Conservation (phyloP, 441 rosid species). For the Pelargonium cotyledonis region DNA sequence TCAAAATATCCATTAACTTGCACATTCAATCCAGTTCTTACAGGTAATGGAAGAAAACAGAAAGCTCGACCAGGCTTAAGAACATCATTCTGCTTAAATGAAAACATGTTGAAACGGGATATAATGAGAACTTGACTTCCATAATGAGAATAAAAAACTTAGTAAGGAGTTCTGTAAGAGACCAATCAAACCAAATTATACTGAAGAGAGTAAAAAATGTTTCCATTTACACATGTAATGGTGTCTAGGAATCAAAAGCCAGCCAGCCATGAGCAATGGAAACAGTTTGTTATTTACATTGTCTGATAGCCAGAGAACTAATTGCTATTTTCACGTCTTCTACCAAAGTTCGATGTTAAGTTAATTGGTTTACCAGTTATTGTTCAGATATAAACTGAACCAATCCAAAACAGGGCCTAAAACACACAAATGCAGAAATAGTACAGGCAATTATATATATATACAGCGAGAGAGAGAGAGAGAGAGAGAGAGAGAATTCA, state of each 20-base stretch:
- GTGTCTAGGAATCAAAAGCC: not conserved
- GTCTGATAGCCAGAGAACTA: not conserved
- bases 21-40: slow-evolving; percentile 81
- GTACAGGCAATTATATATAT: not conserved
- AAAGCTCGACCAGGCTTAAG: slow-evolving; percentile 87
- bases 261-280: not conserved
- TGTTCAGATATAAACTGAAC: not conserved
- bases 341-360: not conserved
- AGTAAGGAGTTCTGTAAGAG: not conserved
- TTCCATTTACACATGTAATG: not conserved
- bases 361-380: not conserved
- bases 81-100: slow-evolving; percentile 48
- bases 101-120: slow-evolving; percentile 20
- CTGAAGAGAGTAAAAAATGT: not conserved
- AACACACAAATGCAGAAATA: not conserved
- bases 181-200: slow-evolving; percentile 1
- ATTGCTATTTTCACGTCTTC: not conserved
- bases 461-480: slow-evolving; percentile 16
- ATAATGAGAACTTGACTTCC: slow-evolving; percentile 20
- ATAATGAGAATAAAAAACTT: not conserved
- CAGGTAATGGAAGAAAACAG: slow-evolving; percentile 97
- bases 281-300: not conserved
- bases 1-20: slow-evolving; percentile 97
- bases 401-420: not conserved
- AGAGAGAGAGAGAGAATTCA: slow-evolving; percentile 7